A percentile compares a stretch with the other conserved stretches of the same genome.
These are phyloP conservation scores for Calocybe gangraenosa DNA, from an alignment of 768 basidiomycete genomes.

Conservation along the genomic window DNA sequence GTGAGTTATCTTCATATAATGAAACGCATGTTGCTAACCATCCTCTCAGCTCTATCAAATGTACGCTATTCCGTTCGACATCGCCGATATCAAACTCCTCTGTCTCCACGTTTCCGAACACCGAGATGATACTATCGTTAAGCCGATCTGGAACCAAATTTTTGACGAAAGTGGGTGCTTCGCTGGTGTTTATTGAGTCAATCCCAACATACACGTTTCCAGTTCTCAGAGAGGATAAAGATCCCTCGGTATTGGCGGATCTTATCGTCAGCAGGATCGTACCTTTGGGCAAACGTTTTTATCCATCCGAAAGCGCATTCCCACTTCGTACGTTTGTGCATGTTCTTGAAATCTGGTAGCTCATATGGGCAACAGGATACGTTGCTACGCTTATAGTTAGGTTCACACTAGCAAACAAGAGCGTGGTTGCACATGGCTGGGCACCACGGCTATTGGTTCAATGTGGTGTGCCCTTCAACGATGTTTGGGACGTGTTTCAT, in stretches of 20 bases:
- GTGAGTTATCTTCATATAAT: constrained; percentile 32
- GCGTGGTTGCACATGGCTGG: constrained; percentile 72
- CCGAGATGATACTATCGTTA: constrained; percentile 75
- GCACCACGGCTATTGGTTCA: constrained; percentile 72
- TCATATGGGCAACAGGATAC: constrained; percentile 49
- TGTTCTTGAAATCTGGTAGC: neutral
- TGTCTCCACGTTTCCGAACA: constrained; percentile 94
- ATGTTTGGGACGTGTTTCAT: constrained; percentile 83
- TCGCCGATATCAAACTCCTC: constrained; percentile 79
- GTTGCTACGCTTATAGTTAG: constrained; percentile 72
- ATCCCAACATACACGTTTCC: constrained; percentile 4
- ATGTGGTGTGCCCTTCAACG: constrained; percentile 75
- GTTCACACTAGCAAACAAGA: constrained; percentile 61
- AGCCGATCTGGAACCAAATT: constrained; percentile 86
- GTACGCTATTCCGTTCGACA: constrained; percentile 83
- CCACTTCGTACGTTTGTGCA: constrained; percentile 67
- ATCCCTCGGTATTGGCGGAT: constrained; percentile 52
- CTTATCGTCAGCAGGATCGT: constrained; percentile 60
- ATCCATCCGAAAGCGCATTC: constrained; percentile 88
- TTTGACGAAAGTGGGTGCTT: constrained; percentile 65
- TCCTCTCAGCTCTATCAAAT: constrained; percentile 71
- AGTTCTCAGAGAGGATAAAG: constrained; percentile 57
- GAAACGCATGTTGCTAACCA: constrained; percentile 7
- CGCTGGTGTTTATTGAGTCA: neutral
- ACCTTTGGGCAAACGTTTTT: constrained; percentile 79